A percentile compares a stretch with the other conserved stretches of the same genome.
Evolutionary conservation across 306 rosid species (phyloP).

Genomic region (Prunus fruticosa): DNA sequence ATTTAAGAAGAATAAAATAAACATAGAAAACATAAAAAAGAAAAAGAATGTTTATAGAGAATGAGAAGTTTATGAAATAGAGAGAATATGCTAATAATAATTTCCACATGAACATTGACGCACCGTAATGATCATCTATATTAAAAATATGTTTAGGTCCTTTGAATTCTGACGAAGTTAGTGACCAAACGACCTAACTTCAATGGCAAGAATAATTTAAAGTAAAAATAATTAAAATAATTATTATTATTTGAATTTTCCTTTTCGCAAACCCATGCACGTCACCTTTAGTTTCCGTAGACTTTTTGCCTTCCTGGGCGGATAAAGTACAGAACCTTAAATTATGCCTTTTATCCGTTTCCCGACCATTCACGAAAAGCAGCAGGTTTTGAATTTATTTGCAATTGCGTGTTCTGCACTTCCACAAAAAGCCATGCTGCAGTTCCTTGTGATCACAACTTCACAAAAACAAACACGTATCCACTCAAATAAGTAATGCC

Average conservation of each 20-base stretch:
- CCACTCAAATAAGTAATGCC: background rate
- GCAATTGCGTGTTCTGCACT: background rate
- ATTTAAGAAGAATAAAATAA: too few relatives aligned
- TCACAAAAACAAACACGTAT: background rate
- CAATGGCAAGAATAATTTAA: background rate
- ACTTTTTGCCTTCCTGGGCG: background rate
- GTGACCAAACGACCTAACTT: background rate
- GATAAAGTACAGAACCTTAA: background rate
- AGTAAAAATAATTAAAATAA: background rate
- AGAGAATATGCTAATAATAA: too few relatives aligned
- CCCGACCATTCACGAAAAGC: background rate
- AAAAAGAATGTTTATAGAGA: too few relatives aligned
- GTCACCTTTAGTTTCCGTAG: background rate
- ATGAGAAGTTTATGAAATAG: too few relatives aligned
- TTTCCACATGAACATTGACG: background rate
- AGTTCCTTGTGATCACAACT: background rate
- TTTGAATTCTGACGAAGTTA: background rate
- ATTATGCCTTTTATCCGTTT: background rate
- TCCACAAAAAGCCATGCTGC: background rate
- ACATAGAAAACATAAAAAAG: too few relatives aligned
- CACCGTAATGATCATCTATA: background rate
- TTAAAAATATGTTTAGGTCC: background rate
- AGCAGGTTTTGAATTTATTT: background rate
- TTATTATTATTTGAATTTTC: background rate
- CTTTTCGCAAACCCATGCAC: background rate